Base-by-base conservation (phyloP, 495 filamentous ascomycete species). In the Xylaria intraflava region DNA sequence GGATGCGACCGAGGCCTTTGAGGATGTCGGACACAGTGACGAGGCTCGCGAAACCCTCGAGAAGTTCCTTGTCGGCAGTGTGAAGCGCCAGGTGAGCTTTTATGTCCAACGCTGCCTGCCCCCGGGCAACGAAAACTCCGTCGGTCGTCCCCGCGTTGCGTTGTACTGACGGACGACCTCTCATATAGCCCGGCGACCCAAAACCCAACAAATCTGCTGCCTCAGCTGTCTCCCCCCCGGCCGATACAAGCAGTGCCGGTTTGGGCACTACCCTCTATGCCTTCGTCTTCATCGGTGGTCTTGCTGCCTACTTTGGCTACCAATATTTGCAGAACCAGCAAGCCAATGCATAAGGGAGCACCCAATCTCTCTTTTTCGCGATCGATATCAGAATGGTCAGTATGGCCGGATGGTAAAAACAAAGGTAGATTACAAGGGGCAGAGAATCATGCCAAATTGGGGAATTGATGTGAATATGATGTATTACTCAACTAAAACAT, bases 1-100 rank as follows among this genome's bases (percentile, higher is more conserved):
- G 74, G 93, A 99, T 74, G 87, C 90, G 62, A 95, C 93, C 62
- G 94, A 97, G 73, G 90, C 93, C 51, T 99, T 99, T 70, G 93
- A 99, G 78, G 94, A 99, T 73, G 94, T 99, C 69, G 94, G 94
- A 57, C 94, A 99, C 85, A 93, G 87, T 69, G 94, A 99, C 70
- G 94, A 99, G 78, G 94, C 94, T 54, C 86, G 94, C 47, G 90
- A 96, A 77, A 90, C 96, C 65, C 83, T 99, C 16, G 80, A 85
- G 22, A 83, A 84, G 58, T 75, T 96, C 56, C 73, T 84, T 29
- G 83, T 95, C 57, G 93, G 89, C 49, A 81, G 59, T 24, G 73
- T 99, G 61, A 96, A 96, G 83, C 83, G 91, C 69, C 69, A 84
- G 78, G 92, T 96, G 83, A 59, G 78, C n/a, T 67, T 31, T 35